These are phyloP conservation scores for Amylocarpus encephaloides DNA, from an alignment of 2,329 filamentous ascomycete species.

Conservation along the genomic window DNA sequence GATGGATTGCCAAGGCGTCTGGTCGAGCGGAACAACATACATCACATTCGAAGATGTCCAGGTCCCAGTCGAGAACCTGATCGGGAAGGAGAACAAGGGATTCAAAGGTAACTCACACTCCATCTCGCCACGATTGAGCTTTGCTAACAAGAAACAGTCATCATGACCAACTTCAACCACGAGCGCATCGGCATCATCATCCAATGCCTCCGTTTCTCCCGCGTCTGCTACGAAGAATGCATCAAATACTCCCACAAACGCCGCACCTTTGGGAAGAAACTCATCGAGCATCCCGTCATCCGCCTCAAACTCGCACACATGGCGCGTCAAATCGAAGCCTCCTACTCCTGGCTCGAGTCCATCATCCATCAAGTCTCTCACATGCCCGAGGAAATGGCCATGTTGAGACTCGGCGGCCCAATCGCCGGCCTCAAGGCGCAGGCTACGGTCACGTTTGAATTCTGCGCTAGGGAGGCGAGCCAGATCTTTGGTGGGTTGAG, in stretches of 20 bases:
- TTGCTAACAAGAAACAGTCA: constrained; percentile 46
- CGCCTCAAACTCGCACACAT: constrained; percentile 97
- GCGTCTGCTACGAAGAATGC: constrained; percentile 94
- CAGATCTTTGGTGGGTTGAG: constrained; percentile 96
- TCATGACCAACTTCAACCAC: constrained; percentile 99
- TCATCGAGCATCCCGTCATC: constrained; percentile 96
- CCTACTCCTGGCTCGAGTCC: constrained; percentile 95
- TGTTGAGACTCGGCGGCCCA: constrained; percentile 89
- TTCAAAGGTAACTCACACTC: constrained; percentile 60
- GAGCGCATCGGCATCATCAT: constrained; percentile 98
- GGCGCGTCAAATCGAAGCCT: constrained; percentile 95
- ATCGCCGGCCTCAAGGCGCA: constrained; percentile 95
- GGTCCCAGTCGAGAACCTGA: constrained; percentile 96
- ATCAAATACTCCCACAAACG: constrained; percentile 98
- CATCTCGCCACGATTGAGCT: background rate
- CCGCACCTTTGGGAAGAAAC: constrained; percentile 89
- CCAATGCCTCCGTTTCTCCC: constrained; percentile 89
- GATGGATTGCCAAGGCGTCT: constrained; percentile 99
- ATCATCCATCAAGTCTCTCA: constrained; percentile 86
- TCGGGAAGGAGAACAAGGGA: constrained; percentile 96
- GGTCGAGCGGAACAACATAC: constrained; percentile 92
- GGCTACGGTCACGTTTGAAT: constrained; percentile 90
- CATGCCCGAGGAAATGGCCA: constrained; percentile 93
- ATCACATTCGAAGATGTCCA: constrained; percentile 99
- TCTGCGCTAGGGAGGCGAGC: constrained; percentile 90